Evolutionary conservation across 2,329 filamentous ascomycete species (phyloP), one percentile per base, ranked within the genome.

Genomic region (Colletotrichum cuscutae): DNA sequence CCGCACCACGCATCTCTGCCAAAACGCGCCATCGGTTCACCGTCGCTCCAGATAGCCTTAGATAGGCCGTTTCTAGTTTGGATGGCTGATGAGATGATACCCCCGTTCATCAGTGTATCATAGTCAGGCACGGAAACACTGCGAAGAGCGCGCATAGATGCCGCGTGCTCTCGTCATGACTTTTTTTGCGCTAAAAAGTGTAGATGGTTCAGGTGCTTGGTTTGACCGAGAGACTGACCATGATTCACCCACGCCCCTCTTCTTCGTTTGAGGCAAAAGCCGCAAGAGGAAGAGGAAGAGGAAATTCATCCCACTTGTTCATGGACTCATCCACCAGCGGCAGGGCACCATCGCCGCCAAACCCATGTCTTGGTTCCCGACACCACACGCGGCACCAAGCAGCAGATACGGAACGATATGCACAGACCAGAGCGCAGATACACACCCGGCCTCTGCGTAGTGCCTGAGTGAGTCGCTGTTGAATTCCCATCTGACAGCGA

Each of bases 201-300:
- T 56, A 56, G 22, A 28, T 28, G 53, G 26, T 53, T n/a, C 30
- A 26, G 49, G 53, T 64, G 15, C 24, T 32, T 57, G 30, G 58
- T 64, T 72, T 72, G 69, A 72, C 69, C 58, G 69, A 72, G 60
- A 69, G 60, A 65, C 70, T 72, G 46, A 35, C 66, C 70, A 59
- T 72, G 65, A 60, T 70, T 60, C 49, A 70, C 35, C 60, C 70
- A 72, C 60, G 32, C 70, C 54, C 54, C 59, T 60, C 54, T 35
- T 49, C 30, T 1, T 26, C 19, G 26, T 32, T 56, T 28, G 42
- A 65, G 59, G 26, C 32, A 22, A 35, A 24, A 32, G 32, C 60
- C 59, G 49, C 35, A 12, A n/a, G 35, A 30, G 30, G 24, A 61
- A 24, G 58, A 26, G 22, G 30, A 53, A 42, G 57, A 32, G 24